A percentile compares a stretch with the other conserved stretches of the same genome.
Conservation (phyloP, 345 rosid species). For the Corchorus capsularis region DNA sequence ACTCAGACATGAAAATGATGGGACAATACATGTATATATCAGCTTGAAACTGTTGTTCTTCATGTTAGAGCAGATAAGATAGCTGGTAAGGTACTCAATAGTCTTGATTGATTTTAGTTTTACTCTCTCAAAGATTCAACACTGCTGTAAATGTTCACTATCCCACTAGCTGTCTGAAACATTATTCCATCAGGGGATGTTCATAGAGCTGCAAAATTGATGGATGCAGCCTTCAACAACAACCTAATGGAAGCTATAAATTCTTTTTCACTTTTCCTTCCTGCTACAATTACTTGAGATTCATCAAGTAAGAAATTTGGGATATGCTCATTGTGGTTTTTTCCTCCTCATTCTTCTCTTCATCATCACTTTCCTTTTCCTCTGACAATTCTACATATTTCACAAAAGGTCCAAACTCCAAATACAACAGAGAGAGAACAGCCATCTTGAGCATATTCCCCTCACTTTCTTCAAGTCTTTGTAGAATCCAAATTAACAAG, state of each 20-base stretch:
- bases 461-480: too few relatives aligned
- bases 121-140: slow-evolving; percentile 75
- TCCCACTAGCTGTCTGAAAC: slow-evolving; percentile 52
- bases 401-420: too few relatives aligned
- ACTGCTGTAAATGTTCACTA: slow-evolving; percentile 82
- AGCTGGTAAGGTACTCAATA: slow-evolving; percentile 75
- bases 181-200: slow-evolving; percentile 54
- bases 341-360: too few relatives aligned
- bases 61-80: slow-evolving; percentile 64
- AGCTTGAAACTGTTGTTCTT: slow-evolving; percentile 76
- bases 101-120: slow-evolving; percentile 74
- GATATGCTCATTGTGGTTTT: too few relatives aligned
- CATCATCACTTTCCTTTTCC: too few relatives aligned
- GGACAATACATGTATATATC: slow-evolving; percentile 69
- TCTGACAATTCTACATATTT: too few relatives aligned
- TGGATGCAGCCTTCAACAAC: slow-evolving; percentile 79
- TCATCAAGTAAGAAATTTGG: slow-evolving; percentile 70
- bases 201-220: slow-evolving; percentile 65
- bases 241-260: slow-evolving; percentile 64
- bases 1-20: too few relatives aligned
- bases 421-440: too few relatives aligned
- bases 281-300: slow-evolving; percentile 81
- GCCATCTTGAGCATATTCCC: too few relatives aligned
- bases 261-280: slow-evolving; percentile 79
- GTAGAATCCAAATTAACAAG: too few relatives aligned